A percentile compares a stretch with the other conserved stretches of the same genome.
Evolutionary conservation across 2,329 filamentous ascomycete species (phyloP).

Genomic region (Spiromastix sp.): DNA sequence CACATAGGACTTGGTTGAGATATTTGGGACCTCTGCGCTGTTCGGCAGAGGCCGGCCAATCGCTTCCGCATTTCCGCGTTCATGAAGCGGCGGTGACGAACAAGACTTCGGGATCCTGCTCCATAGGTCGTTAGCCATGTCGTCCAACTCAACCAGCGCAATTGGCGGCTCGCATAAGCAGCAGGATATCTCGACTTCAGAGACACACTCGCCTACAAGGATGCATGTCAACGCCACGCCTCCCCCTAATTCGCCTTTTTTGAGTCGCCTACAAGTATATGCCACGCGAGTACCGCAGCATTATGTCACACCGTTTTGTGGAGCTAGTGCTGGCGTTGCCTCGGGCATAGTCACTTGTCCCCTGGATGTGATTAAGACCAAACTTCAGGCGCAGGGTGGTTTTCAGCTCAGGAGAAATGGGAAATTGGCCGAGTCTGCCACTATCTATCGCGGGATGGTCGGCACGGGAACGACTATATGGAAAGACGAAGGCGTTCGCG

Average conservation of each 20-base stretch:
- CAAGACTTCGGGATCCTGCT: slow-evolving; percentile 26
- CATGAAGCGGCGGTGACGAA: slow-evolving; percentile 32
- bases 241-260: slow-evolving; percentile 18
- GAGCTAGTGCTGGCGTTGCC: slow-evolving; percentile 80
- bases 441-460: slow-evolving; percentile 71
- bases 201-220: slow-evolving; percentile 14
- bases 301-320: slow-evolving; percentile 70
- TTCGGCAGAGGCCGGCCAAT: no score
- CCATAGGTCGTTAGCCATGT: slow-evolving; percentile 33
- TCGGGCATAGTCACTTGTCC: slow-evolving; percentile 93
- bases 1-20: no score
- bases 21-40: no score
- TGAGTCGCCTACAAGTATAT: slow-evolving; percentile 30
- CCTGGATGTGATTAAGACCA: slow-evolving; percentile 98
- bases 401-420: slow-evolving; percentile 46
- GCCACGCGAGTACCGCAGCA: slow-evolving; percentile 42
- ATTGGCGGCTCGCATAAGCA: slow-evolving; percentile 22
- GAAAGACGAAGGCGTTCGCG: slow-evolving; percentile 75
- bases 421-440: slow-evolving; percentile 33
- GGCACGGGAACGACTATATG: slow-evolving; percentile 82
- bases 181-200: slow-evolving; percentile 14
- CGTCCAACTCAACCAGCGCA: slow-evolving; percentile 33
- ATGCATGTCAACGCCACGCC: slow-evolving; percentile 19
- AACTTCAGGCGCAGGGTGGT: slow-evolving; percentile 87
- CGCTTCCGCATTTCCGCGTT: slow-evolving; percentile 30